Percentiles rank a stretch among this genome's conserved stretches.
These are phyloP conservation scores for Ceriops decandra DNA, from an alignment of 345 rosid species.

Conservation along the genomic window DNA sequence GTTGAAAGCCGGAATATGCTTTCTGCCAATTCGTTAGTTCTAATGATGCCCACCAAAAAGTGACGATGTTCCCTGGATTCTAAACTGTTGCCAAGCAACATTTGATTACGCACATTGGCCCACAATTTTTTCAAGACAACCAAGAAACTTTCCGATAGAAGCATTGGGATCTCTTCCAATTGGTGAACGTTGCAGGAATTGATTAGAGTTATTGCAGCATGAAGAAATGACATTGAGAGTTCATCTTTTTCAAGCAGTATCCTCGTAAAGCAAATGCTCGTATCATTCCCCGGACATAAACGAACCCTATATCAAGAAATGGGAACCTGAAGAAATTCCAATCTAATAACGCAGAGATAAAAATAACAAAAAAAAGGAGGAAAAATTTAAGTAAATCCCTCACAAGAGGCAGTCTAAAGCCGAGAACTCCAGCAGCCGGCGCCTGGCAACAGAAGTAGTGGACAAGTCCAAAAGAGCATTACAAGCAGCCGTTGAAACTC, in stretches of 20 bases:
- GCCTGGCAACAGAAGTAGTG: constrained; percentile 40
- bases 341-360: constrained; percentile 21
- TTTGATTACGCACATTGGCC: constrained; percentile 34
- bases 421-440: constrained; percentile 34
- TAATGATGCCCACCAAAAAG: constrained; percentile 26
- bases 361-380: no score
- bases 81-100: constrained; percentile 22
- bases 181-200: constrained; percentile 38
- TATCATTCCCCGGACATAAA: constrained; percentile 22
- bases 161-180: constrained; percentile 33
- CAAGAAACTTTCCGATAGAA: constrained; percentile 28
- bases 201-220: constrained; percentile 35
- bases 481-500: constrained; percentile 37
- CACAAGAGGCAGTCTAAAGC: constrained; percentile 22
- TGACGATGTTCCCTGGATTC: constrained; percentile 10
- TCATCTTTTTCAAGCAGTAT: constrained; percentile 30
- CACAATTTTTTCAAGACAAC: constrained; percentile 35
- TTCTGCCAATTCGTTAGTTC: constrained; percentile 41
- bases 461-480: constrained; percentile 49
- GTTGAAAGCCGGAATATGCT: constrained; percentile 51
- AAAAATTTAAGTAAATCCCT: background rate
- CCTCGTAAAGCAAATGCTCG: constrained; percentile 16
- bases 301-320: constrained; percentile 21
- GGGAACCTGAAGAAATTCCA: constrained; percentile 41
- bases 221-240: constrained; percentile 29